Evolutionary conservation across 768 basidiomycete genomes (phyloP).

Genomic region (Agrocybe pediades): DNA sequence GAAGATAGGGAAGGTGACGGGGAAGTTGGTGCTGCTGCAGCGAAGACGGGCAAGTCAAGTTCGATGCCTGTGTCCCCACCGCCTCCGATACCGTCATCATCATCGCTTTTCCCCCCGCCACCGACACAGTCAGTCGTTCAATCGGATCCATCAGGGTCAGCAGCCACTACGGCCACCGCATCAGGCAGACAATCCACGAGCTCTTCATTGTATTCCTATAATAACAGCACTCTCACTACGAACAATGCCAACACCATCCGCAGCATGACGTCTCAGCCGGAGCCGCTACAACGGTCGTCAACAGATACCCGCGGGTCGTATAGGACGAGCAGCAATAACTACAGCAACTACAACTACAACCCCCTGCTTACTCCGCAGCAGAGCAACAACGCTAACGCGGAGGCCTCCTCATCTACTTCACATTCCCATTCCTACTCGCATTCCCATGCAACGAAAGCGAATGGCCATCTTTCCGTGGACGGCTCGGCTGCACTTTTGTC

Average conservation of each 20-base stretch:
- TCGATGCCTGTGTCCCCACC: too few species aligned
- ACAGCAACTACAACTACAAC: slow-evolving; percentile 25
- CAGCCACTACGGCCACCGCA: too few species aligned
- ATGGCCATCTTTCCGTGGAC: slow-evolving; percentile 34
- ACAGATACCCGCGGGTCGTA: slow-evolving; percentile 48
- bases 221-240: slow-evolving; percentile 1
- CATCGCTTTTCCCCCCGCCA: neutral
- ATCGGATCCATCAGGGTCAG: neutral
- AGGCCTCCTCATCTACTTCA: slow-evolving; percentile 17
- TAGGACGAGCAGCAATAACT: too few species aligned
- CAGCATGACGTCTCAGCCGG: neutral
- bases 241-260: slow-evolving; percentile 2
- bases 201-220: neutral
- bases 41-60: too few species aligned
- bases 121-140: too few species aligned
- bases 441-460: slow-evolving; percentile 21
- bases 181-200: neutral
- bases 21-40: slow-evolving; percentile 7
- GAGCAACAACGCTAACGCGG: slow-evolving; percentile 10
- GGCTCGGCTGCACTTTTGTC: slow-evolving; percentile 45
- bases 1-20: slow-evolving; percentile 17
- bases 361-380: slow-evolving; percentile 22
- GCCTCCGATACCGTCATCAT: too few species aligned
- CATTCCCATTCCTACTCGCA: too few species aligned
- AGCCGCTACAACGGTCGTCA: slow-evolving; percentile 46